Evolutionary conservation across 75 land plant species (phyloP).

Genomic region (Sequoiadendron giganteum): DNA sequence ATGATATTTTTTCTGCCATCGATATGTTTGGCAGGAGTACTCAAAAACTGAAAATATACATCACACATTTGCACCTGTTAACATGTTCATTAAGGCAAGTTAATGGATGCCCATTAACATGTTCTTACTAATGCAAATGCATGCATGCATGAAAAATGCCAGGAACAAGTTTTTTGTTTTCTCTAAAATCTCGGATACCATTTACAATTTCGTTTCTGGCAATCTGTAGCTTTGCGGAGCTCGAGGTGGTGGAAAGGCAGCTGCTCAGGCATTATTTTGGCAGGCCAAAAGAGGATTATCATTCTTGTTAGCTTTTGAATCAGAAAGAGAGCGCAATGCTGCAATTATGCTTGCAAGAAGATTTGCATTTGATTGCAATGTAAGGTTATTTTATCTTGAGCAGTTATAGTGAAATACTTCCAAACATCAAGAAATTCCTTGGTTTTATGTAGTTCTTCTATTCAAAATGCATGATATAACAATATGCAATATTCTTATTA

Average conservation of each 20-base stretch:
- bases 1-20: no score
- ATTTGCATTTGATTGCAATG: slow-evolving; percentile 86
- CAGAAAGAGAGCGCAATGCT: slow-evolving; percentile 91
- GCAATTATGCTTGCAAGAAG: slow-evolving; percentile 91
- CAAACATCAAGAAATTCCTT: background rate
- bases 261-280: slow-evolving; percentile 87
- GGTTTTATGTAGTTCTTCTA: background rate
- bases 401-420: background rate
- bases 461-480: background rate
- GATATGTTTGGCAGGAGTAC: no score
- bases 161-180: background rate
- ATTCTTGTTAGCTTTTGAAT: slow-evolving; percentile 78
- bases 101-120: background rate
- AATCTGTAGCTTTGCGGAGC: slow-evolving; percentile 76
- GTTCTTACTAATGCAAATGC: background rate
- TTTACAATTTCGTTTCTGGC: background rate
- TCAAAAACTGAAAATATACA: no score
- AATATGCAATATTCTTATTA: background rate
- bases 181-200: background rate
- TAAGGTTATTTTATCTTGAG: slow-evolving; percentile 31
- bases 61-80: no score
- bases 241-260: slow-evolving; percentile 82
- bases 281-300: slow-evolving; percentile 73
- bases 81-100: no score
- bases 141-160: background rate